Evolutionary conservation across 1,284 basidiomycete species (phyloP).

Genomic region (Leccinum pallidistipes): DNA sequence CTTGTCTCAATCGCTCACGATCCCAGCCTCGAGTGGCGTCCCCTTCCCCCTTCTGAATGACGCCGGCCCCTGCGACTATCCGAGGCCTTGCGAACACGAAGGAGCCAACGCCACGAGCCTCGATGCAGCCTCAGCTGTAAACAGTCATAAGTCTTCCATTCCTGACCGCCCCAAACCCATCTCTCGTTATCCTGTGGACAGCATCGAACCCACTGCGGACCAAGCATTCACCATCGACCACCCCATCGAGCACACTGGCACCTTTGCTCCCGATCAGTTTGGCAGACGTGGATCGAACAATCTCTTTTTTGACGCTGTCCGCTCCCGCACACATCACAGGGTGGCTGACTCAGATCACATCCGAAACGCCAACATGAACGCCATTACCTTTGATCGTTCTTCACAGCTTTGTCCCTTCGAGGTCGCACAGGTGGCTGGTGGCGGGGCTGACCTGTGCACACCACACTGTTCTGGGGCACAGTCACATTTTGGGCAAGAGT

Average conservation of each 20-base stretch:
- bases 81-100: conserved; percentile 28
- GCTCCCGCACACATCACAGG: conserved; percentile 30
- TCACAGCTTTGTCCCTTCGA: conserved; percentile 26
- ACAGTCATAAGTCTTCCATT: conserved; percentile 12
- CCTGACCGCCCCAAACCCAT: conserved; percentile 23
- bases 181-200: conserved; percentile 21
- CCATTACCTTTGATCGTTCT: conserved; percentile 23
- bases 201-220: conserved; percentile 17
- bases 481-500: conserved; percentile 30
- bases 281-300: conserved; percentile 36
- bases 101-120: conserved; percentile 11
- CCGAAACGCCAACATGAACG: conserved; percentile 23
- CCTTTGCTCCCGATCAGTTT: conserved; percentile 23
- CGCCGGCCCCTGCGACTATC: conserved; percentile 20
- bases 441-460: conserved; percentile 30
- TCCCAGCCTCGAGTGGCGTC: conserved; percentile 21
- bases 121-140: conserved; percentile 15
- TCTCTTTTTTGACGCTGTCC: conserved; percentile 33
- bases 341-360: conserved; percentile 24
- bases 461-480: conserved; percentile 23
- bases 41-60: conserved; percentile 38
- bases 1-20: conserved; percentile 35
- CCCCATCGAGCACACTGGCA: conserved; percentile 10
- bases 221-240: conserved; percentile 19
- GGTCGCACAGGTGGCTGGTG: conserved; percentile 22